These are phyloP conservation scores for Metarhizium brunneum DNA, from an alignment of 2,329 filamentous ascomycete species.

Conservation along the genomic window DNA sequence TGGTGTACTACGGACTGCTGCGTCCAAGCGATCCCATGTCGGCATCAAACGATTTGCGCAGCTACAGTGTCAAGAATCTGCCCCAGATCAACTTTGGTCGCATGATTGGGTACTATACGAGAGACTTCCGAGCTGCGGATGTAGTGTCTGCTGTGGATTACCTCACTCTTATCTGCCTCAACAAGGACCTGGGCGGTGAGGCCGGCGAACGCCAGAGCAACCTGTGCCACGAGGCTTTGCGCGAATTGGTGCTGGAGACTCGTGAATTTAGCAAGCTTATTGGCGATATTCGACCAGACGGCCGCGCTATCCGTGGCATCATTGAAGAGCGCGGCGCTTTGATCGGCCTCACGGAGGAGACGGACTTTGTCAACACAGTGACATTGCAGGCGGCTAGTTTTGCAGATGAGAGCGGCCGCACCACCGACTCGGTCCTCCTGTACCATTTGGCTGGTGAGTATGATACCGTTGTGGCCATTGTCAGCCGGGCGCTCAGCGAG, in stretches of 20 bases:
- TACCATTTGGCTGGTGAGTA: constrained; percentile 95
- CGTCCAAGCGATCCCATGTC: constrained; percentile 75
- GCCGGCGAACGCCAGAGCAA: constrained; percentile 67
- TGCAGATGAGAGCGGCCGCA: constrained; percentile 88
- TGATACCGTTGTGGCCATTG: constrained; percentile 82
- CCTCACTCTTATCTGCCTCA: constrained; percentile 82
- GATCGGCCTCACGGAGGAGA: constrained; percentile 70
- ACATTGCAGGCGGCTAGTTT: constrained; percentile 86
- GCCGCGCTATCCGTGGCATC: constrained; percentile 72
- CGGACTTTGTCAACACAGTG: constrained; percentile 83
- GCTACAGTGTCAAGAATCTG: constrained; percentile 56
- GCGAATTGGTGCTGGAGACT: constrained; percentile 92
- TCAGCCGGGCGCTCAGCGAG: constrained; percentile 85
- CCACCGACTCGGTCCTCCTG: constrained; percentile 85
- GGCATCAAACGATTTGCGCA: constrained; percentile 61
- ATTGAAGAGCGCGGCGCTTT: constrained; percentile 79
- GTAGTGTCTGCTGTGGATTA: constrained; percentile 90
- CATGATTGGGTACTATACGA: constrained; percentile 90
- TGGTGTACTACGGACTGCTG: constrained; percentile 83
- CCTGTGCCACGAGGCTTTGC: constrained; percentile 84
- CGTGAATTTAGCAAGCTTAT: constrained; percentile 90
- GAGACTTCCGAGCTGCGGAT: constrained; percentile 87
- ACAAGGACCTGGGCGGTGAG: constrained; percentile 68
- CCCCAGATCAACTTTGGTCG: constrained; percentile 90
- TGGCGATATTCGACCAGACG: constrained; percentile 82